Evolutionary conservation across 2,329 filamentous ascomycete species (phyloP).

Genomic region (Xylariaceae sp.): DNA sequence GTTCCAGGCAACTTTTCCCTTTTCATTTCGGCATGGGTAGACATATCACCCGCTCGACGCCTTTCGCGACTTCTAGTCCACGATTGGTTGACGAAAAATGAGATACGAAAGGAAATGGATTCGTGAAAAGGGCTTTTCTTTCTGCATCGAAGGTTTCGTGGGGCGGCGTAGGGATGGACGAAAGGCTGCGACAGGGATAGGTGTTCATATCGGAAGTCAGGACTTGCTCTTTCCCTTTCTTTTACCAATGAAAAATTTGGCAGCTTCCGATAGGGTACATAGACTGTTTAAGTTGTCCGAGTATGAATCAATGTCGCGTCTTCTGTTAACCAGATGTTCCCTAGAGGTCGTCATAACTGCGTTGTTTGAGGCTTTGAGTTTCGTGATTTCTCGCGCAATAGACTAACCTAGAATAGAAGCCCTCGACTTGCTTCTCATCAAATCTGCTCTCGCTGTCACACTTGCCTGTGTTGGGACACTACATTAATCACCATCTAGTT

Average conservation of each 20-base stretch:
- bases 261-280: slow-evolving; percentile 39
- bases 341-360: background rate
- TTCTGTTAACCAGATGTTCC: slow-evolving; percentile 6
- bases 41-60: slow-evolving; percentile 16
- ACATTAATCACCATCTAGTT: background rate
- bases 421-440: background rate
- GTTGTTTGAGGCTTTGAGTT: background rate
- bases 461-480: no score
- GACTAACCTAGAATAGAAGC: no score
- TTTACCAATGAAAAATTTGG: slow-evolving; percentile 26
- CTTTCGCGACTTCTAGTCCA: background rate
- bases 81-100: slow-evolving; percentile 20
- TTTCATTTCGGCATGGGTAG: slow-evolving; percentile 25
- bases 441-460: background rate
- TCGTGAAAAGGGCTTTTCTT: slow-evolving; percentile 15
- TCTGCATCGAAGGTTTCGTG: slow-evolving; percentile 31
- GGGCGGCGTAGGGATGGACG: slow-evolving; percentile 23
- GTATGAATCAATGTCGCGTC: slow-evolving; percentile 24
- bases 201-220: slow-evolving; percentile 35
- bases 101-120: slow-evolving; percentile 16
- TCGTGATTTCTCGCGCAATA: background rate
- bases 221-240: slow-evolving; percentile 32
- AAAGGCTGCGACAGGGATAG: slow-evolving; percentile 23
- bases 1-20: slow-evolving; percentile 20
- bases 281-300: slow-evolving; percentile 41